phyloP scores from a whole-genome alignment of 495 filamentous ascomycete genomes.

The Parathielavia hyrcaniae region DNA sequence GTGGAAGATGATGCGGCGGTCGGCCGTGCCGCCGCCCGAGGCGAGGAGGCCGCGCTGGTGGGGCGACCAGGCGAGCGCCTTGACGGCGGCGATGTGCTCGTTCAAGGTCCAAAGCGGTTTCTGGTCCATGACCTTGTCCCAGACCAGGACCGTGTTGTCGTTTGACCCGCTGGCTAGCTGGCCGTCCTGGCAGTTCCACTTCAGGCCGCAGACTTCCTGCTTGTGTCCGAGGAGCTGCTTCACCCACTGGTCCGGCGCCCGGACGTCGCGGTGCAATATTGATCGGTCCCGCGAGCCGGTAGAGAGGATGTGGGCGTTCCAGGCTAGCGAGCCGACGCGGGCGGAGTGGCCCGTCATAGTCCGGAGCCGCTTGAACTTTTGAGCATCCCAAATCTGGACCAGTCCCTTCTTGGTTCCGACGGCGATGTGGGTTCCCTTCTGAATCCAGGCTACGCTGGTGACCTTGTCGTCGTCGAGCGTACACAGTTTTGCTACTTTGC shows the following conservation, averaged over 20 bases:
- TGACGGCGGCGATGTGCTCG: slow-evolving; percentile 91
- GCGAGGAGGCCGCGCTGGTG: slow-evolving; percentile 90
- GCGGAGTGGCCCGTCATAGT: slow-evolving; percentile 96
- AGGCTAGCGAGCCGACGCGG: slow-evolving; percentile 83
- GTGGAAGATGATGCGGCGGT: slow-evolving; percentile 95
- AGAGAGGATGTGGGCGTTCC: slow-evolving; percentile 96
- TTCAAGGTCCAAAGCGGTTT: slow-evolving; percentile 79
- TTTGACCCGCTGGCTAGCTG: slow-evolving; percentile 96
- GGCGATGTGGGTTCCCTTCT: slow-evolving; percentile 87
- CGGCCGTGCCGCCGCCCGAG: slow-evolving; percentile 93
- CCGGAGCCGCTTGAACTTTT: slow-evolving; percentile 71
- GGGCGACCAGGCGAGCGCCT: slow-evolving; percentile 98
- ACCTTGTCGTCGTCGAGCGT: slow-evolving; percentile 89
- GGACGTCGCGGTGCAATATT: slow-evolving; percentile 93
- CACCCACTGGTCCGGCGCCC: slow-evolving; percentile 84
- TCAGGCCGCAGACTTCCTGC: slow-evolving; percentile 95
- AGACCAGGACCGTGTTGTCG: slow-evolving; percentile 97
- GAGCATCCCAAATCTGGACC: slow-evolving; percentile 96
- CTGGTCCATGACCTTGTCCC: slow-evolving; percentile 84
- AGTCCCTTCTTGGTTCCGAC: slow-evolving; percentile 91
- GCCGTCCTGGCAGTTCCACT: slow-evolving; percentile 92
- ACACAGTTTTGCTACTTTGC: slow-evolving; percentile 84
- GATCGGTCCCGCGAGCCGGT: slow-evolving; percentile 89
- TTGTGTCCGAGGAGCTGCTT: slow-evolving; percentile 87
- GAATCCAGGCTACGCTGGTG: slow-evolving; percentile 96